A percentile compares a stretch with the other conserved stretches of the same genome.
These are phyloP conservation scores for Zygosaccharomyces pseudorouxii DNA, from an alignment of 805 yeast genomes.

Conservation along the genomic window DNA sequence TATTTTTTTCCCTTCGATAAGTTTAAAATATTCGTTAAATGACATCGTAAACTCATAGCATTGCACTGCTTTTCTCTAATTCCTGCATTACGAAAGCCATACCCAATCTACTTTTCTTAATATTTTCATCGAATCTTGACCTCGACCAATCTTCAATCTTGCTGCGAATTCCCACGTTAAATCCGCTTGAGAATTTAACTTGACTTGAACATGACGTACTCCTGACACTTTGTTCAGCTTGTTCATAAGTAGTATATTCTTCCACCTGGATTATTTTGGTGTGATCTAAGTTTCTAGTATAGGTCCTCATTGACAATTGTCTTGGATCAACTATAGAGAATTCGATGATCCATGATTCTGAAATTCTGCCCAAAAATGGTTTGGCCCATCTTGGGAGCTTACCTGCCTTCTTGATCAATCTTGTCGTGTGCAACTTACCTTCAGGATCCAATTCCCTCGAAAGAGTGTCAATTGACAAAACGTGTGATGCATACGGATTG, in stretches of 20 bases:
- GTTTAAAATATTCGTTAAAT: neutral
- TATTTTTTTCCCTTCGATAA: neutral
- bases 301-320: conserved; percentile 52
- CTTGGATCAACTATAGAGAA: conserved; percentile 66
- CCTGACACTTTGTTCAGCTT: conserved; percentile 27
- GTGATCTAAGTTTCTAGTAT: conserved; percentile 82
- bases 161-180: conserved; percentile 52
- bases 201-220: conserved; percentile 48
- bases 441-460: conserved; percentile 51
- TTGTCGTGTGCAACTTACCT: conserved; percentile 66
- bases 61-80: conserved; percentile 37
- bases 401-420: conserved; percentile 74
- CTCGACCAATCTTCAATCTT: conserved; percentile 82
- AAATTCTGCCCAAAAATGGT: conserved; percentile 65
- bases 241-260: conserved; percentile 60
- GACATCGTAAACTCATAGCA: conserved; percentile 1
- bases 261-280: conserved; percentile 71
- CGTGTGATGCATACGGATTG: conserved; percentile 81
- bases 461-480: conserved; percentile 74
- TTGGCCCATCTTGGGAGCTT: conserved; percentile 73
- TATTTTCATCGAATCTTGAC: conserved; percentile 60
- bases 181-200: conserved; percentile 70
- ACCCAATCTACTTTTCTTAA: conserved; percentile 63
- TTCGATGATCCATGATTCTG: conserved; percentile 80
- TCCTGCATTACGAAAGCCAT: conserved; percentile 72